A percentile compares a stretch with the other conserved stretches of the same genome.
Conservation (phyloP, 169 alveolate species). For the Plasmodium coatneyi region DNA sequence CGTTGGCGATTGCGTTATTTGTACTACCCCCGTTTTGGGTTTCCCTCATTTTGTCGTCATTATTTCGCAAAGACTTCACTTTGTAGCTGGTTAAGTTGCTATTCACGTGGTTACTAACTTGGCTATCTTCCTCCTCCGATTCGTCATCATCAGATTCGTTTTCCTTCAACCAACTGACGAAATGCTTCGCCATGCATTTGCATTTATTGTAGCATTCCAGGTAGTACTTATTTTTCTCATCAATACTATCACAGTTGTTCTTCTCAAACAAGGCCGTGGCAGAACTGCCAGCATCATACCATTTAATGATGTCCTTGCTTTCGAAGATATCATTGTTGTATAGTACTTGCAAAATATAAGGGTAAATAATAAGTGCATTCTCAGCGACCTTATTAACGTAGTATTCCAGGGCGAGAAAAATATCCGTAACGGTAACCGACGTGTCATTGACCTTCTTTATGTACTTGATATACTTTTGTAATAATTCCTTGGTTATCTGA, state of each 20-base stretch:
- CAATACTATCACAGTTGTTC: conserved; percentile 70
- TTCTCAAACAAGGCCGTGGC: neutral
- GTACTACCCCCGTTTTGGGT: neutral
- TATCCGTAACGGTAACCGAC: conserved; percentile 83
- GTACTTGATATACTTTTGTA: conserved; percentile 81
- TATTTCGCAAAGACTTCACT: conserved; percentile 68
- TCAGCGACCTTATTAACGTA: conserved; percentile 83
- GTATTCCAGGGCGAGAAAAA: conserved; percentile 84
- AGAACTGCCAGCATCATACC: conserved; percentile 69
- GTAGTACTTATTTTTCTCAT: conserved; percentile 58
- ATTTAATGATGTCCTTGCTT: conserved; percentile 82
- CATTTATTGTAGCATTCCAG: conserved; percentile 78
- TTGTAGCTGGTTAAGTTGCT: conserved; percentile 23
- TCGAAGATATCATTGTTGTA: conserved; percentile 87
- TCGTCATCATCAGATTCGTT: conserved; percentile 80
- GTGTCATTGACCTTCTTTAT: conserved; percentile 82
- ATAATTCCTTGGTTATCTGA: conserved; percentile 70
- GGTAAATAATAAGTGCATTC: conserved; percentile 82
- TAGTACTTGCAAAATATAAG: conserved; percentile 85
- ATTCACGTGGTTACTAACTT: conserved; percentile 26
- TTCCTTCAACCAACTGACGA: conserved; percentile 86
- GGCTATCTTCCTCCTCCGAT: conserved; percentile 75
- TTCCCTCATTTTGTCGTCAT: conserved; percentile 37
- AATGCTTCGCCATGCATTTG: conserved; percentile 87
- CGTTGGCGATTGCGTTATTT: neutral